Percentiles rank a stretch among this genome's conserved stretches.
Conservation (phyloP, 768 basidiomycete genomes). For the Trametes sanguinea region DNA sequence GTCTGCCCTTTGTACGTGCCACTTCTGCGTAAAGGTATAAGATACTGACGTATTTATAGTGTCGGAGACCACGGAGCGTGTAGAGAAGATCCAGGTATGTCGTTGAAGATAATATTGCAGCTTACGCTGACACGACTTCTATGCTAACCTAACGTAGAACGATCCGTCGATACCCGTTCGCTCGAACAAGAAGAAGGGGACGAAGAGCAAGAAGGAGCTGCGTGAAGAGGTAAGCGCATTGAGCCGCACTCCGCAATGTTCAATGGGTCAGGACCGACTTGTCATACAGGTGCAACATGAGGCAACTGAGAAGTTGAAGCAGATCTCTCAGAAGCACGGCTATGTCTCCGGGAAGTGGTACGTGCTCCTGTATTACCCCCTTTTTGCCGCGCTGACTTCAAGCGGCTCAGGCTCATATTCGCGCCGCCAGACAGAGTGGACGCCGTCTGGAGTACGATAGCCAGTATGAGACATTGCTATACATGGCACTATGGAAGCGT, state of each 20-base stretch:
- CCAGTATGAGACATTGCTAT: constrained; percentile 44
- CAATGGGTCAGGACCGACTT: no score
- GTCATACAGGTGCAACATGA: constrained; percentile 55
- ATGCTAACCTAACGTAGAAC: constrained; percentile 42
- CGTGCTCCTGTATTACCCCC: not conserved
- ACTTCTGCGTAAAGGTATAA: no score
- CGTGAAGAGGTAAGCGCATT: constrained; percentile 57
- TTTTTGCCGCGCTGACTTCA: no score
- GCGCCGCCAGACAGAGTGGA: constrained; percentile 64
- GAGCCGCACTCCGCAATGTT: no score
- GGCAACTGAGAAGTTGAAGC: constrained; percentile 57
- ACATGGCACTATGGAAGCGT: not conserved
- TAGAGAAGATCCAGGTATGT: constrained; percentile 62
- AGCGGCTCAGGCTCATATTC: constrained; percentile 60
- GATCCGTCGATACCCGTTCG: constrained; percentile 66
- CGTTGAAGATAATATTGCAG: no score
- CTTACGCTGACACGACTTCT: no score
- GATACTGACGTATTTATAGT: constrained; percentile 40
- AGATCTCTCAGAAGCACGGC: constrained; percentile 55
- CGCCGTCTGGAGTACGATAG: constrained; percentile 59
- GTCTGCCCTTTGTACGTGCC: constrained; percentile 41
- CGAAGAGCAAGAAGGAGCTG: constrained; percentile 73
- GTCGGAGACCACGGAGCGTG: constrained; percentile 53
- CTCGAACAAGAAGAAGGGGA: constrained; percentile 70
- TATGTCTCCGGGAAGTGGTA: constrained; percentile 72